Evolutionary conservation across 805 yeast species (phyloP), one percentile per base, ranked within the genome.

Genomic region (Hanseniaspora nectarophila): DNA sequence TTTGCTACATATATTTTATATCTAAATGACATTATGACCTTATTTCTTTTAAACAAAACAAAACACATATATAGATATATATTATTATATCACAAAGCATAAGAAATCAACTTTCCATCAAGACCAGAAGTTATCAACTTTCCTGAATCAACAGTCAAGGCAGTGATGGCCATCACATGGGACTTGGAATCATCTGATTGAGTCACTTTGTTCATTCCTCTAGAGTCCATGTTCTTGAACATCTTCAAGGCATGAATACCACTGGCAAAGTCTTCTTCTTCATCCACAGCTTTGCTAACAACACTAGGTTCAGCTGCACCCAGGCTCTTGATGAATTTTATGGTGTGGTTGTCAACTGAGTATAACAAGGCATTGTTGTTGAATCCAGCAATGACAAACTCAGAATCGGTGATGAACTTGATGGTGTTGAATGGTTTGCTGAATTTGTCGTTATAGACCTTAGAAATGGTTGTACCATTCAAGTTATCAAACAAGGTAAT

Each of bases 181-280:
- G 40, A 20, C 13, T 37, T 23, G 7, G 23, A 21, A 15, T 7
- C 20, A 12, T 21, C 26, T 10, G 40, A 15, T 7, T 6, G 15
- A 4, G 15, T 16, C 9, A 13, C 15, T 3, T 42, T 24, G 43
- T 34, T 49, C 54, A 85, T 77, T 55, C 99, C 99, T 73, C 88
- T 92, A 66, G 90, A 76, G 69, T 92, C 99, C 75, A 92, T 72
- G 67, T 90, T 95, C 68, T 86, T 81, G 72, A 92, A 92, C 89
- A 90, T 87, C 70, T 85, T 84, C 66, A 92, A 76, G 6, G 94
- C 94, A 57, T 82, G 77, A 57, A 83, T 85, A 56, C 85, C 82
- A 50, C 69, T 69, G 5, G 76, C 71, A 13, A 75, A 69, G 40
- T 69, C 72, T 13, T 75, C 75, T 53, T 74, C 76, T 52, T 77